Percentiles rank a stretch among this genome's conserved stretches.
phyloP scores from a whole-genome alignment of 2,329 filamentous ascomycete genomes.

The Basipetospora sp. region DNA sequence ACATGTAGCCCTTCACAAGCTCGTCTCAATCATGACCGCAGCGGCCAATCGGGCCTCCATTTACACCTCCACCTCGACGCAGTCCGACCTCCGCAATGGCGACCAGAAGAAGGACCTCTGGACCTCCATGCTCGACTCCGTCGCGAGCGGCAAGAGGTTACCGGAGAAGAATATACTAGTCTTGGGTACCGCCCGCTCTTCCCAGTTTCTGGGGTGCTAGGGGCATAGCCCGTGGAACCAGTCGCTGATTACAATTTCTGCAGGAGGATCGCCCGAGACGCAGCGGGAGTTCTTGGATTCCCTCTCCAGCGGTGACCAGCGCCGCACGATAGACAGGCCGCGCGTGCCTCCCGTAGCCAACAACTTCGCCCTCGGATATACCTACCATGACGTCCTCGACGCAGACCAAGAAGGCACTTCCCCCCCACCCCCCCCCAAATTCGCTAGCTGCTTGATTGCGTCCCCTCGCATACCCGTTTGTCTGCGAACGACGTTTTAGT shows the following conservation, averaged over 20 bases:
- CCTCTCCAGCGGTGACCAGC: slow-evolving; percentile 38
- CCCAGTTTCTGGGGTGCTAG: too few species aligned
- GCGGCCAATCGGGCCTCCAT: slow-evolving; percentile 43
- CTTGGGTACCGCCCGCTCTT: too few species aligned
- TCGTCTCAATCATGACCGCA: slow-evolving; percentile 27
- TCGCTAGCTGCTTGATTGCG: too few species aligned
- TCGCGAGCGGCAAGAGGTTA: slow-evolving; percentile 76
- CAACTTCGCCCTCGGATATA: slow-evolving; percentile 83
- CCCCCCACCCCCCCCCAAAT: too few species aligned
- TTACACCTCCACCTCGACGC: slow-evolving; percentile 39
- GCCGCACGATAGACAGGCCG: slow-evolving; percentile 39
- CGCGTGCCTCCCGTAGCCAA: slow-evolving; percentile 72
- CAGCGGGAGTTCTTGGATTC: slow-evolving; percentile 71
- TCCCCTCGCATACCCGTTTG: too few species aligned
- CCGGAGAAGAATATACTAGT: slow-evolving; percentile 86
- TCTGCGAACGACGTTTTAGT: too few species aligned
- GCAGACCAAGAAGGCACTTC: slow-evolving; percentile 72
- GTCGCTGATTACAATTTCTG: background rate
- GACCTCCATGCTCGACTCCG: slow-evolving; percentile 82
- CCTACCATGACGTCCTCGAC: slow-evolving; percentile 87
- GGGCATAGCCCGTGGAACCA: too few species aligned
- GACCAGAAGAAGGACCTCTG: slow-evolving; percentile 81
- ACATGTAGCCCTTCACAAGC: background rate
- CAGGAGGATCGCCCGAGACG: slow-evolving; percentile 67
- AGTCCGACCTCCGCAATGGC: slow-evolving; percentile 42